Percentiles rank a stretch among this genome's conserved stretches.
Evolutionary conservation across 2,329 filamentous ascomycete species (phyloP).

Genomic region (Periconia sp.): DNA sequence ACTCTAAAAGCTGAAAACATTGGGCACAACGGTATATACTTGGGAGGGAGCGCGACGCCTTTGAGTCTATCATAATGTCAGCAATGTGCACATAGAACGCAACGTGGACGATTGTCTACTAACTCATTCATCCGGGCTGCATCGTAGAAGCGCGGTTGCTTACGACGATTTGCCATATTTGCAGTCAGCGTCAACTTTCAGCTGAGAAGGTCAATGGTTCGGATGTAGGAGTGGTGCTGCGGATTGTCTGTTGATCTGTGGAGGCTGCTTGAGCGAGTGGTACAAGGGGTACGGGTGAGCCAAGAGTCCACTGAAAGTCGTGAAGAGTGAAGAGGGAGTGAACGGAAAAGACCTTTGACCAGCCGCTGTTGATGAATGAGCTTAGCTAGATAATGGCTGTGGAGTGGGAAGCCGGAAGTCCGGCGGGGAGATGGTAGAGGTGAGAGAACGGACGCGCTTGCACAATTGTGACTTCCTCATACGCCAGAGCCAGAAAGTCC

Average conservation of each 20-base stretch:
- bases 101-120: neutral
- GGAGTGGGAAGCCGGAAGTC: too few relatives aligned
- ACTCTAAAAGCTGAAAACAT: neutral
- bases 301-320: neutral
- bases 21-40: conserved; percentile 6
- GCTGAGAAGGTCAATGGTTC: neutral
- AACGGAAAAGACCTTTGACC: too few relatives aligned
- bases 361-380: too few relatives aligned
- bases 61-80: conserved; percentile 20
- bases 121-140: neutral
- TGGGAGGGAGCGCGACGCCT: conserved; percentile 25
- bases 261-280: too few relatives aligned
- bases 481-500: too few relatives aligned
- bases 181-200: neutral
- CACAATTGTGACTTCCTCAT: too few relatives aligned
- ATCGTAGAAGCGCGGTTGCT: conserved; percentile 5
- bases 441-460: too few relatives aligned
- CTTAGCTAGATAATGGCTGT: too few relatives aligned
- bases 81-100: neutral
- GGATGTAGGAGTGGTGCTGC: neutral
- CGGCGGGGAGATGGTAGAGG: too few relatives aligned
- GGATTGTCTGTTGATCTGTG: neutral
- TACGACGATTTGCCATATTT: conserved; percentile 2
- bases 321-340: too few relatives aligned
- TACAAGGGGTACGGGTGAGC: neutral